Evolutionary conservation across 495 filamentous ascomycete genomes (phyloP).

Genomic region (Daldinia caldariorum): DNA sequence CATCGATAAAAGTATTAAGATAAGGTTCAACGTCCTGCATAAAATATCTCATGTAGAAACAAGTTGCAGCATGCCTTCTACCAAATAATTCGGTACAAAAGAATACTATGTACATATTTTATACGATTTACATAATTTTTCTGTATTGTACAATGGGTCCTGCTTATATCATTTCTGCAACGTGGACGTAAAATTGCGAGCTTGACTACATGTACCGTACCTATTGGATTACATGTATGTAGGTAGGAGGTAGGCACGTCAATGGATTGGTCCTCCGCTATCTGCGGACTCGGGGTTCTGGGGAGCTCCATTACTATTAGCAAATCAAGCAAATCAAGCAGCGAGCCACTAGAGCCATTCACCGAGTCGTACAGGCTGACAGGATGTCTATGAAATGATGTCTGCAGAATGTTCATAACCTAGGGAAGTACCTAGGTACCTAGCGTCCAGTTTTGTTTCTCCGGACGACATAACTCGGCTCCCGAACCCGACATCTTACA

Average conservation of each 20-base stretch:
- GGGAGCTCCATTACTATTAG: background rate
- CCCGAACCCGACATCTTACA: constrained; percentile 6
- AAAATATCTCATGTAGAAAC: constrained; percentile 8
- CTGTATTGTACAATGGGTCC: background rate
- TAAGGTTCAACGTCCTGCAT: constrained; percentile 7
- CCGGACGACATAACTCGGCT: constrained; percentile 25
- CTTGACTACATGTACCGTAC: constrained; percentile 8
- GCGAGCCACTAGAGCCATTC: constrained; percentile 20
- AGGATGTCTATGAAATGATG: background rate
- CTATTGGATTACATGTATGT: background rate
- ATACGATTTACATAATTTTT: too few species aligned
- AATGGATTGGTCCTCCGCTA: constrained; percentile 4
- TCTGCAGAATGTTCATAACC: constrained; percentile 21
- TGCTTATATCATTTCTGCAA: constrained; percentile 6
- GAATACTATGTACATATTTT: background rate
- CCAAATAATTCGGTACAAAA: constrained; percentile 10
- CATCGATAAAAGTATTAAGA: constrained; percentile 9
- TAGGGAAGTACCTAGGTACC: too few species aligned
- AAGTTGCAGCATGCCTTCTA: constrained; percentile 9
- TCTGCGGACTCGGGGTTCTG: constrained; percentile 26
- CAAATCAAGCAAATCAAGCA: constrained; percentile 26
- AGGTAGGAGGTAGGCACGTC: background rate
- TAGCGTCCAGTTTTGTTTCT: constrained; percentile 38
- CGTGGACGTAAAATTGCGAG: constrained; percentile 18
- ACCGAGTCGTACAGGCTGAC: constrained; percentile 22